Evolutionary conservation across 345 rosid species (phyloP), one percentile per base, ranked within the genome.

Genomic region (Euclidium syriacum): DNA sequence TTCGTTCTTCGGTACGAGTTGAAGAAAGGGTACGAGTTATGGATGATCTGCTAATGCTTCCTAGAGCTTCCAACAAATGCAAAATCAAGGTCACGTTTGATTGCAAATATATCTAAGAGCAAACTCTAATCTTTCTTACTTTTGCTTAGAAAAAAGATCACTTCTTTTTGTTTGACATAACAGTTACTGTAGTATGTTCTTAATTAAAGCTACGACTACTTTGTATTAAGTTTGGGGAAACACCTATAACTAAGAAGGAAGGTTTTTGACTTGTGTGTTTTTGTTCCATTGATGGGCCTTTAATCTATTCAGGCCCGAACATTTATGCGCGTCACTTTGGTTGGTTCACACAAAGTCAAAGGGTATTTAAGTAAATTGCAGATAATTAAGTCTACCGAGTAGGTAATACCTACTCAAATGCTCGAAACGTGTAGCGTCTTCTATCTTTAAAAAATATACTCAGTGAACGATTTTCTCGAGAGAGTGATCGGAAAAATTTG

Each of bases 391-490:
- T n/a, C n/a, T n/a, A n/a, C n/a, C n/a, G n/a, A n/a, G n/a, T n/a
- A n/a, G 17, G 4, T 6, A n/a, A n/a, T 3, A 70, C 74, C 58
- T 53, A 70, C 30, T 15, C 6, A 43, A 14, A 55, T 6, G 5
- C 49, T 35, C 7, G 16, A 57, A 56, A 57, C 65, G 75, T 49
- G 75, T 30, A 44, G 23, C 50, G 41, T 26, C 49, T 60, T 51
- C 0, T 0, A n/a, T 11, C 38, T 30, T 20, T 3, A 14, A 10
- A 32, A 4, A 12, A 4, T n/a, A 1, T 16, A n/a, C 7, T 34
- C 38, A 14, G 20, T 19, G 27, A n/a, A 39, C 44, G 23, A 50
- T 29, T 36, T 25, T n/a, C 40, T 38, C 29, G 17, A 58, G 34
- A 19, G 53, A 34, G 70, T 56, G 76, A 65, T 42, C 70, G 67